These are phyloP conservation scores for Flaveria linearis DNA, from an alignment of 129 eudicot genomes.

Conservation along the genomic window DNA sequence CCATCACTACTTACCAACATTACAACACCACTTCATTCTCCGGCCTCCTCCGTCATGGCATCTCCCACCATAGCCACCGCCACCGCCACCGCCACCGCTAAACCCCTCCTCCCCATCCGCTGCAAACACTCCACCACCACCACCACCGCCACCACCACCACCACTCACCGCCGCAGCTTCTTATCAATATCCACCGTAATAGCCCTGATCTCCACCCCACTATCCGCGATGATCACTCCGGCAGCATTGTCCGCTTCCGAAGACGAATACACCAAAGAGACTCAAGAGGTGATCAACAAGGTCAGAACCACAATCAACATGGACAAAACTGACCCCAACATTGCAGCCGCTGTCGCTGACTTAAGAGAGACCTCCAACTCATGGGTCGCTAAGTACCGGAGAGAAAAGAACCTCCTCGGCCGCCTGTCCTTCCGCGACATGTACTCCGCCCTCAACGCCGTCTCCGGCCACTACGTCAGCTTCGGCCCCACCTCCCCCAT, in stretches of 20 bases:
- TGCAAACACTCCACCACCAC: constrained; percentile 45
- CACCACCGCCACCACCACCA: constrained; percentile 36
- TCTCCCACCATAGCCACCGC: constrained; percentile 82
- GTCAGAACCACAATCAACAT: constrained; percentile 61
- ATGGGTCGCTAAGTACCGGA: constrained; percentile 97
- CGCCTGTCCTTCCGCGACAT: constrained; percentile 84
- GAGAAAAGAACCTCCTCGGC: constrained; percentile 81
- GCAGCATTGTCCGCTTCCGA: constrained; percentile 62
- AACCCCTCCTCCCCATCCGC: constrained; percentile 51
- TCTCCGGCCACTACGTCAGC: constrained; percentile 91
- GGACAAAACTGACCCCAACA: constrained; percentile 77
- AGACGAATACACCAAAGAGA: constrained; percentile 80
- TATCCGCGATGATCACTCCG: constrained; percentile 19
- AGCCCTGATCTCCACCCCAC: constrained; percentile 41
- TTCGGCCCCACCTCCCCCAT: constrained; percentile 99
- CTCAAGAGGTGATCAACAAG: constrained; percentile 73
- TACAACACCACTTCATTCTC: constrained; percentile 2
- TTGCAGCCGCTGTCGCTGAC: constrained; percentile 81
- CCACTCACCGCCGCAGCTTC: constrained; percentile 54
- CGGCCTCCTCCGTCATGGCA: constrained; percentile 55
- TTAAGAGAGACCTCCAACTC: constrained; percentile 72
- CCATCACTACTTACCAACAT: constrained; percentile 18
- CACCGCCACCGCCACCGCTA: constrained; percentile 68
- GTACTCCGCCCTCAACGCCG: constrained; percentile 92
- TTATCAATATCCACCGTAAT: constrained; percentile 42